Evolutionary conservation across 495 filamentous ascomycete genomes (phyloP).

Genomic region (Podospora appendiculata): DNA sequence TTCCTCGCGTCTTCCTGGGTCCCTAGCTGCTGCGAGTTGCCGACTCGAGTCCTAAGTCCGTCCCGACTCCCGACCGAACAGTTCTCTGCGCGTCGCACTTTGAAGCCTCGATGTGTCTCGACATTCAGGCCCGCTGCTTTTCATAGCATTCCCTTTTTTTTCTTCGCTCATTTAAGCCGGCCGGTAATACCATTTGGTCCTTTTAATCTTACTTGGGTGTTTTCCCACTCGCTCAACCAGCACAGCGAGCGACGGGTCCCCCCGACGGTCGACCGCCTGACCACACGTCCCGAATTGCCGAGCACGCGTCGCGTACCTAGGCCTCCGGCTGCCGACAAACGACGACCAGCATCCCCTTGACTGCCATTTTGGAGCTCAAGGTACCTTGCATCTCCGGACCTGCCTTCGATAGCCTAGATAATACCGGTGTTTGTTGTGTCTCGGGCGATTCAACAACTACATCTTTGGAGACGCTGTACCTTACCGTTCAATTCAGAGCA

Average conservation of each 20-base stretch:
- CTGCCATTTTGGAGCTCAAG: no score
- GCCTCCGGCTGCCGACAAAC: background rate
- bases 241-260: no score
- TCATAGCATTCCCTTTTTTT: constrained; percentile 16
- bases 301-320: background rate
- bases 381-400: no score
- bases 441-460: no score
- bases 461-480: no score
- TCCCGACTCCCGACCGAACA: background rate
- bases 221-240: constrained; percentile 14
- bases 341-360: no score
- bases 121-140: constrained; percentile 6
- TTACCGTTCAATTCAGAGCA: constrained; percentile 21
- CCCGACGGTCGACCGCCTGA: background rate
- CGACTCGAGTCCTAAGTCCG: constrained; percentile 10
- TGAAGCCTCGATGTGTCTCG: constrained; percentile 22
- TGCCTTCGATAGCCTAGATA: no score
- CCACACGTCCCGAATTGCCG: constrained; percentile 8
- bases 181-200: constrained; percentile 11
- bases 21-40: constrained; percentile 14
- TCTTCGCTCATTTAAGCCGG: constrained; percentile 29
- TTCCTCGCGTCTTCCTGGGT: constrained; percentile 13
- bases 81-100: no score
- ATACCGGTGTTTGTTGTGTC: no score
- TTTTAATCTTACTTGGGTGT: constrained; percentile 15